Evolutionary conservation across 2,329 filamentous ascomycete genomes (phyloP).

Genomic region (Fusarium paranaense): DNA sequence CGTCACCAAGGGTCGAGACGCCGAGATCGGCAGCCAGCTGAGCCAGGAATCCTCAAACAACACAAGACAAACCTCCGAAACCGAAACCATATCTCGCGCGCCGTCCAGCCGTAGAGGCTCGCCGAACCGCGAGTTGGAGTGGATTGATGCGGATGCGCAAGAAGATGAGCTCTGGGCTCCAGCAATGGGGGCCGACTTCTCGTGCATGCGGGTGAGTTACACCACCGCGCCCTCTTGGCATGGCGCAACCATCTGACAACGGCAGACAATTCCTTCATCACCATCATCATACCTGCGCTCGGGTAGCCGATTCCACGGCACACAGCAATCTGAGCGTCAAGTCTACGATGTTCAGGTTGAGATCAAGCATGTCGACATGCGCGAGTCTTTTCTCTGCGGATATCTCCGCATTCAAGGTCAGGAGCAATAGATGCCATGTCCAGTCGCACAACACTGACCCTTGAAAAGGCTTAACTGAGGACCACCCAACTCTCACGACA

Average conservation of each 20-base stretch:
- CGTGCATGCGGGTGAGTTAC: slow-evolving; percentile 51
- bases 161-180: slow-evolving; percentile 49
- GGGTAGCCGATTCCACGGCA: slow-evolving; percentile 89
- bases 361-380: slow-evolving; percentile 95
- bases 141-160: slow-evolving; percentile 38
- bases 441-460: slow-evolving; percentile 22
- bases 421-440: slow-evolving; percentile 6
- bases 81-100: slow-evolving; percentile 28
- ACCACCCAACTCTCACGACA: slow-evolving; percentile 96
- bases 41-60: slow-evolving; percentile 39
- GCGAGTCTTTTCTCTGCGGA: slow-evolving; percentile 93
- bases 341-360: slow-evolving; percentile 97
- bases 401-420: slow-evolving; percentile 96
- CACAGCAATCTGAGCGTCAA: slow-evolving; percentile 92
- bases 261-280: slow-evolving; percentile 78
- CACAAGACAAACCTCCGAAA: slow-evolving; percentile 29
- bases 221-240: not conserved
- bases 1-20: slow-evolving; percentile 50
- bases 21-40: slow-evolving; percentile 39
- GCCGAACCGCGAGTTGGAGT: slow-evolving; percentile 36
- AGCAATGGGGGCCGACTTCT: slow-evolving; percentile 54
- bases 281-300: slow-evolving; percentile 88
- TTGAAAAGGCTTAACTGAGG: slow-evolving; percentile 83
- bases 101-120: slow-evolving; percentile 28
- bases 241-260: slow-evolving; percentile 20